Evolutionary conservation across 768 basidiomycete species (phyloP), one percentile per base, ranked within the genome.

Genomic region (Xerocomellus dryophilus): DNA sequence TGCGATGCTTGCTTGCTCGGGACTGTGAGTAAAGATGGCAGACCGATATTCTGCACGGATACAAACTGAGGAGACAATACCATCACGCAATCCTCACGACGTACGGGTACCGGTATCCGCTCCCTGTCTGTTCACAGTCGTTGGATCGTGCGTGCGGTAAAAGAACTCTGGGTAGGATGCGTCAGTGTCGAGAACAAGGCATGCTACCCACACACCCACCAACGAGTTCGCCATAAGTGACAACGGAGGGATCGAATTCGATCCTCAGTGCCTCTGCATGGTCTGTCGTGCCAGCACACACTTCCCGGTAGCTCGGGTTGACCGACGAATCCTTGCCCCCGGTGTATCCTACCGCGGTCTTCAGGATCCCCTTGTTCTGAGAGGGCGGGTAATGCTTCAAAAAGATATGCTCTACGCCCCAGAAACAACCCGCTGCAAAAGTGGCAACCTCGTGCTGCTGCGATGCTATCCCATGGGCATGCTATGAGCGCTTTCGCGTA

Each of bases 91-190:
- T 7, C 15, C 14, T 31, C 14, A 18, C 9, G 5, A 80, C 85
- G 59, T 64, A 93, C 92, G 93, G 27, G 84, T 82, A 18, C 94
- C 93, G 3, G 64, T 66, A 63, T 96, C 93, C 2, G 63, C 76
- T 27, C 93, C 93, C 67, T 96, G 93, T 14, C 78, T 73, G 69
- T 96, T 85, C 51, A 78, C 64, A 0, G 90, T 90, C 39, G 93
- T 96, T 3, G 95, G 92, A 60, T 97, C 94, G 63, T 98, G 95
- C 0, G 90, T 92, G 43, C 96, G 81, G 70, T 93, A 96, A 73
- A 96, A 96, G 76, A 94, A 95, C 71, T 96, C 93, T 86, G 68
- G 12, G 39, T 84, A 67, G n/a, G 29, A 39, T 1, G 29, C 35
- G 4, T 50, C 48, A 38, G 21, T 20, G 14, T 2, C 25, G 12